These are phyloP conservation scores for Ophiocordyceps robertsii DNA, from an alignment of 2,329 filamentous ascomycete species.

Conservation along the genomic window DNA sequence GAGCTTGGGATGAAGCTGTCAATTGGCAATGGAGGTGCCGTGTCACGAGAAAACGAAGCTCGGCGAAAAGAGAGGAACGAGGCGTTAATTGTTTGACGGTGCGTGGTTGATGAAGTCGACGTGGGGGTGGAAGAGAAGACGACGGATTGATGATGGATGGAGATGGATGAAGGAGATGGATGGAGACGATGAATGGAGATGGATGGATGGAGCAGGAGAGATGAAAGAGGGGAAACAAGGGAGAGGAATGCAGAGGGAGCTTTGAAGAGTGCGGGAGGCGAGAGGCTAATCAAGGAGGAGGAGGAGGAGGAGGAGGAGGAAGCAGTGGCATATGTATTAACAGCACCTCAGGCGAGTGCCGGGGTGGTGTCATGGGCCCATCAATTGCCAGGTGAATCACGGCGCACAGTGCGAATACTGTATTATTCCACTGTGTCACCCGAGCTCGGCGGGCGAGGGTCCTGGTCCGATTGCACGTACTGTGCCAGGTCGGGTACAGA, in stretches of 20 bases:
- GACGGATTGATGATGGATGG: not conserved
- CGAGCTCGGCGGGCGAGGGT: too few species aligned
- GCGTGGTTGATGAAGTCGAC: not conserved
- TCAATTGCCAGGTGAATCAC: not conserved
- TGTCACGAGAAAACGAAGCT: not conserved
- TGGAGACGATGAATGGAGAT: not conserved
- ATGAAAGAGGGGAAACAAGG: not conserved
- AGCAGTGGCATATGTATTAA: slow-evolving; percentile 6
- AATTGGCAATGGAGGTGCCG: not conserved
- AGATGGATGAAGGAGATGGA: not conserved
- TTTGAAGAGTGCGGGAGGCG: not conserved
- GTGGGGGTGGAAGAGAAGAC: not conserved
- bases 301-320: slow-evolving; percentile 3
- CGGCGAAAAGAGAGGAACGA: not conserved
- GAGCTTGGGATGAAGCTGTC: not conserved
- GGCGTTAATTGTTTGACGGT: not conserved
- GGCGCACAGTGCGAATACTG: too few species aligned
- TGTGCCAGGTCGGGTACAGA: too few species aligned
- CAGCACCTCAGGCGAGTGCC: slow-evolving; percentile 10
- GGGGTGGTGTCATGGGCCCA: not conserved
- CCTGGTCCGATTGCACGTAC: too few species aligned
- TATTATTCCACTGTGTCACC: too few species aligned
- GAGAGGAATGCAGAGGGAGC: not conserved
- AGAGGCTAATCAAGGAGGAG: not conserved
- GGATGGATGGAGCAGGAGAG: not conserved